phyloP scores from a whole-genome alignment of 2,329 filamentous ascomycete species.

The Fusarium guadeloupense region DNA sequence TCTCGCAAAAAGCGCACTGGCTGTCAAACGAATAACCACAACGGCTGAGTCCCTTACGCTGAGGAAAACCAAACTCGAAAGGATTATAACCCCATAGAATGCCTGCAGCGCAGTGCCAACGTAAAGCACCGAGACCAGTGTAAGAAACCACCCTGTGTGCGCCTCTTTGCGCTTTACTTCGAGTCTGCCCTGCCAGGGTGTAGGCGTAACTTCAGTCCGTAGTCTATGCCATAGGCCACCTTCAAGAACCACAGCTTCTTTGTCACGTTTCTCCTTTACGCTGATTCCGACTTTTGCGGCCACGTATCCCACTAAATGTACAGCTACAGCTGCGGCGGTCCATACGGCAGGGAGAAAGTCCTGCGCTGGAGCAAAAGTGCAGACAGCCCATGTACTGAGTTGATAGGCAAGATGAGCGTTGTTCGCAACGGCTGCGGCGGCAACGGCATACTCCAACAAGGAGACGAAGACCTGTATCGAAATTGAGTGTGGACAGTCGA shows the following conservation, averaged over 20 bases:
- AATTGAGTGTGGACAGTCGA: neutral
- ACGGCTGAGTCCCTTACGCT: constrained; percentile 25
- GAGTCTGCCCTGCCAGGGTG: constrained; percentile 7
- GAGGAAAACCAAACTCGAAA: constrained; percentile 30
- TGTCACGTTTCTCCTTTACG: neutral
- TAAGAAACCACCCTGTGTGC: constrained; percentile 14
- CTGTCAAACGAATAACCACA: constrained; percentile 18
- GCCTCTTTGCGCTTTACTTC: neutral
- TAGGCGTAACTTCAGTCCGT: constrained; percentile 7
- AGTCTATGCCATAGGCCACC: neutral
- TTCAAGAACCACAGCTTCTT: neutral
- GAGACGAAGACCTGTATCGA: neutral
- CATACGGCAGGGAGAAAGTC: constrained; percentile 27
- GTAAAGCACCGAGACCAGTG: constrained; percentile 10
- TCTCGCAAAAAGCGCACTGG: constrained; percentile 18
- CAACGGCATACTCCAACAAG: constrained; percentile 2
- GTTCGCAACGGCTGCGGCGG: constrained; percentile 19
- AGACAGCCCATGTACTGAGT: constrained; percentile 23
- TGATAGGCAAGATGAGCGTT: constrained; percentile 23
- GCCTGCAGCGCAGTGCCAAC: constrained; percentile 23
- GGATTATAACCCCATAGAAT: constrained; percentile 18
- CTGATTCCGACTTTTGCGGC: constrained; percentile 6
- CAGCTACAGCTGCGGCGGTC: neutral
- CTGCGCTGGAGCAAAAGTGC: constrained; percentile 21
- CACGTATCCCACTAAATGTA: constrained; percentile 5